Evolutionary conservation across 169 alveolate genomes (phyloP), one percentile per base, ranked within the genome.

Genomic region (Perkinsus olseni): DNA sequence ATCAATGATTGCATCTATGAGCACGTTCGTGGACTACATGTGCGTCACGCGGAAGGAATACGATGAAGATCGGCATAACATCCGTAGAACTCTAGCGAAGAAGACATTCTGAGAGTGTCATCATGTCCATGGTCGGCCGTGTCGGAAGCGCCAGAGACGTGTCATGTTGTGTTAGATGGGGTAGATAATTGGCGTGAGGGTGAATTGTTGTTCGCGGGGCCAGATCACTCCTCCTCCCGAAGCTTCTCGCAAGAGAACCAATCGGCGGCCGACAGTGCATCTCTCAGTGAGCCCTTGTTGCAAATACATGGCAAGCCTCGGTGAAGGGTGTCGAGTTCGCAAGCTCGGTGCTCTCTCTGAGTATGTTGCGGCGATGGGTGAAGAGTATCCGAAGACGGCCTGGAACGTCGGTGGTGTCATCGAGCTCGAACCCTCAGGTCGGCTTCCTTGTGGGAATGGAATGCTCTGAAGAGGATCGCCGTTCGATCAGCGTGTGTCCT

Each of bases 1-100:
- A 0, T 93, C 96, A 36, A 96, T 96, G 97, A 62, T 95, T 13
- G 95, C 97, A 36, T 92, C 95, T 39, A 93, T 95, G 34, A 92
- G 93, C 37, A 95, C 97, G 3, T 95, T 95, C 74, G 74, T 90
- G 20, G 92, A 95, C 37, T 92, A 31, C 91, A 93, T 93, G 95
- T 62, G 82, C 17, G 82, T 62, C 82, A 62, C 82, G 31, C 82
- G 82, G 37, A 24, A 62, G 31, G 82, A 62, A 24, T 62, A 62
- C 34, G 13, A 62, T 4, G 82, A 8, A 62, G 82, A 62, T 62
- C 13, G 82, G 82, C 36, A 62, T 62, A 13, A 62, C 34, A 4
- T 62, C 8, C 31, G 82, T 4, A 62, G 82, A 13, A 62, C 31
- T 21, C 82, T 62, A 62, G 82, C 82, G 37, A 13, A 24, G 82